These are phyloP conservation scores for Candida golubevii DNA, from an alignment of 805 yeast genomes.

Conservation along the genomic window DNA sequence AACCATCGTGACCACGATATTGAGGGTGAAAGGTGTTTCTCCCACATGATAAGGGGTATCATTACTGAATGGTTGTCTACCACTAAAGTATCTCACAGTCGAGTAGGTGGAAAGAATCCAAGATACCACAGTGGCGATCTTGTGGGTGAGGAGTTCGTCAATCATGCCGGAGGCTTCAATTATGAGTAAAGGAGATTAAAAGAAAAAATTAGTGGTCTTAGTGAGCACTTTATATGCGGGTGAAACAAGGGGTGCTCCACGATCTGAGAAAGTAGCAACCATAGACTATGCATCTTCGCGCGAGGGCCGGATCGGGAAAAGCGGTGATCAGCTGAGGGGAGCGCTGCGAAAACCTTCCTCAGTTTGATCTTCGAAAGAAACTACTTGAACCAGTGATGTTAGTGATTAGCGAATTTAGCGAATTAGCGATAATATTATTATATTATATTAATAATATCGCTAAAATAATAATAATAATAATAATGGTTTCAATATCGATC, in stretches of 20 bases:
- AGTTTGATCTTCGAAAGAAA: too few relatives aligned
- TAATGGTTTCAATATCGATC: too few relatives aligned
- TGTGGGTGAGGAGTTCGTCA: slow-evolving; percentile 26
- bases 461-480: too few relatives aligned
- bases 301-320: slow-evolving; percentile 4
- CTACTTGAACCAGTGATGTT: too few relatives aligned
- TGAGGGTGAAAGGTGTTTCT: slow-evolving; percentile 69
- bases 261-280: slow-evolving; percentile 4
- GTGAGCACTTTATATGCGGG: slow-evolving; percentile 2
- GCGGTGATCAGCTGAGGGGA: slow-evolving; percentile 4
- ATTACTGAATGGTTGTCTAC: slow-evolving; percentile 45
- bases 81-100: slow-evolving; percentile 52
- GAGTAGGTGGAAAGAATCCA: slow-evolving; percentile 55
- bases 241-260: slow-evolving; percentile 1
- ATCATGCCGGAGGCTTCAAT: not conserved
- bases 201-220: too few relatives aligned
- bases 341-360: too few relatives aligned
- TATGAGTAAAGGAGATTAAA: too few relatives aligned
- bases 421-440: too few relatives aligned
- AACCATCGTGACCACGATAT: slow-evolving; percentile 42
- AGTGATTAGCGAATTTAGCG: too few relatives aligned
- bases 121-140: slow-evolving; percentile 48
- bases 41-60: slow-evolving; percentile 49
- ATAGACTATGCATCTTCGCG: slow-evolving; percentile 3
- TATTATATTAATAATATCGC: too few relatives aligned